phyloP scores from a whole-genome alignment of 2,329 filamentous ascomycete species.

The Chaetomium sp. region DNA sequence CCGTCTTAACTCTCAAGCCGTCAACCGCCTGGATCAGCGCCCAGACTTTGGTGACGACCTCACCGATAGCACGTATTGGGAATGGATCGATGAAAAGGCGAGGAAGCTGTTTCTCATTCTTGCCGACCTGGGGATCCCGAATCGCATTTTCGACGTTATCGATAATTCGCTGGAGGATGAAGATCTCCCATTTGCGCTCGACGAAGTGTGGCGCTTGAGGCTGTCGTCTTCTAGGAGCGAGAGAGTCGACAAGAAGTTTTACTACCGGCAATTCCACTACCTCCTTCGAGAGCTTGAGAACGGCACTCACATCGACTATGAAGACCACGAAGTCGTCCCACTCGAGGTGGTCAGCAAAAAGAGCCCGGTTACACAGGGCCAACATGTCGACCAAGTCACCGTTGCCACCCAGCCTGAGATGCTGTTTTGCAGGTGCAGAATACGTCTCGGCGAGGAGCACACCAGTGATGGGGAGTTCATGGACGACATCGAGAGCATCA shows the following conservation, averaged over 20 bases:
- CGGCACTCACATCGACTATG: conserved; percentile 57
- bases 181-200: conserved; percentile 62
- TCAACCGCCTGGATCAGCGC: conserved; percentile 54
- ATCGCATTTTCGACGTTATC: conserved; percentile 68
- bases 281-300: conserved; percentile 57
- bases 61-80: conserved; percentile 70
- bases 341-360: conserved; percentile 59
- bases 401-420: conserved; percentile 55
- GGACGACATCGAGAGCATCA: conserved; percentile 53
- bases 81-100: conserved; percentile 66
- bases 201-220: conserved; percentile 57
- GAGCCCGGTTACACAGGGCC: conserved; percentile 31
- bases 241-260: conserved; percentile 61
- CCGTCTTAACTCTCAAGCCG: conserved; percentile 57
- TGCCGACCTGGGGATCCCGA: conserved; percentile 60
- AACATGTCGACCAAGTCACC: conserved; percentile 51
- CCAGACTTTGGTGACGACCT: conserved; percentile 61
- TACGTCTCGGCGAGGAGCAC: conserved; percentile 43
- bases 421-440: conserved; percentile 51
- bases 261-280: conserved; percentile 63
- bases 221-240: conserved; percentile 55
- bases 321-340: conserved; percentile 62
- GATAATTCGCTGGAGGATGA: conserved; percentile 73
- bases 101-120: conserved; percentile 66
- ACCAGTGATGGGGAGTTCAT: conserved; percentile 50